Evolutionary conservation across 1,284 basidiomycete species (phyloP).

Genomic region (Heterobasidion irregulare): DNA sequence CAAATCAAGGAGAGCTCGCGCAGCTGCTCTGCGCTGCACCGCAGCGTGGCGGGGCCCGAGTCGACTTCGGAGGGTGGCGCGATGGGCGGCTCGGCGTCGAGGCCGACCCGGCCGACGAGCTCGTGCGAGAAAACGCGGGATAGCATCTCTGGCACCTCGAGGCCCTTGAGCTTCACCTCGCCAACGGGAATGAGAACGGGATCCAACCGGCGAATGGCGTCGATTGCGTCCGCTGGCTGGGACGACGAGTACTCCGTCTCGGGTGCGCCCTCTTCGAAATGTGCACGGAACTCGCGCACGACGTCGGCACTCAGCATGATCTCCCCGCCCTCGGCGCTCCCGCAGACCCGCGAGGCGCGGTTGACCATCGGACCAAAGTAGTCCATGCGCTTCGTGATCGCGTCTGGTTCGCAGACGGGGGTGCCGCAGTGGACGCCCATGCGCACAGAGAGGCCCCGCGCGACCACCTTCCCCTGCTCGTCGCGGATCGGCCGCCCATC

Average conservation of each 20-base stretch:
- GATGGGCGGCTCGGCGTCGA: background rate
- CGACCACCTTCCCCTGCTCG: slow-evolving; percentile 61
- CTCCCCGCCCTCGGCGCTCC: slow-evolving; percentile 87
- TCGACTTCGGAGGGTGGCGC: slow-evolving; percentile 31
- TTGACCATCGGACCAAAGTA: slow-evolving; percentile 95
- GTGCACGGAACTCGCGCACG: slow-evolving; percentile 73
- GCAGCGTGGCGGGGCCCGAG: slow-evolving; percentile 28
- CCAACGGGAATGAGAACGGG: slow-evolving; percentile 75
- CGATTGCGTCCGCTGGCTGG: slow-evolving; percentile 52
- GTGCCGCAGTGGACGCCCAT: slow-evolving; percentile 97
- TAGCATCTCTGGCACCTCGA: slow-evolving; percentile 85
- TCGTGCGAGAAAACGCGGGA: slow-evolving; percentile 79
- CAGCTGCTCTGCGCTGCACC: slow-evolving; percentile 74
- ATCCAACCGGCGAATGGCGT: slow-evolving; percentile 70
- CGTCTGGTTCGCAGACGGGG: slow-evolving; percentile 90
- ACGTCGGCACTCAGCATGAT: slow-evolving; percentile 92
- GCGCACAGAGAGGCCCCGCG: slow-evolving; percentile 87
- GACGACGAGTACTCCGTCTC: slow-evolving; percentile 49
- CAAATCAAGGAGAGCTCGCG: slow-evolving; percentile 71
- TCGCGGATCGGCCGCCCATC: slow-evolving; percentile 85
- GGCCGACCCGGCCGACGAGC: slow-evolving; percentile 59
- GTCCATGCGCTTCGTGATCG: slow-evolving; percentile 95
- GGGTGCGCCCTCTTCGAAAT: slow-evolving; percentile 44
- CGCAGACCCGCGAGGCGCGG: slow-evolving; percentile 81
- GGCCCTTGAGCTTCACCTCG: slow-evolving; percentile 89